Evolutionary conservation across 202 grass and related monocot species (phyloP).

Genomic region (Dendrocalamus latiflorus): DNA sequence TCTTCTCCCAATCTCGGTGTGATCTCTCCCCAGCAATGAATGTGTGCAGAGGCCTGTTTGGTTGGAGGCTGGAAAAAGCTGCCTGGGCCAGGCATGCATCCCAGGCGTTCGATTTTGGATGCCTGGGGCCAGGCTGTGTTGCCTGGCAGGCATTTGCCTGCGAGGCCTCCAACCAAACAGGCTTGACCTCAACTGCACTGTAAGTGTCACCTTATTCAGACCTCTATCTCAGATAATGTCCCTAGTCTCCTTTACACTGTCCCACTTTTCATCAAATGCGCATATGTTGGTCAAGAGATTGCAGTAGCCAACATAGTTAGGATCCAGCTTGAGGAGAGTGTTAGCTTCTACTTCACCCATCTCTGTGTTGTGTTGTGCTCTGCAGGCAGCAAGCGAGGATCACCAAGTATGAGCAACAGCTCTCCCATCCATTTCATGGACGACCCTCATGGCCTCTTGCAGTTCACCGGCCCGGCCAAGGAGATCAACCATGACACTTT

Average conservation of each 20-base stretch:
- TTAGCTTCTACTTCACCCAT: conserved; percentile 39
- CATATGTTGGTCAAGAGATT: conserved; percentile 58
- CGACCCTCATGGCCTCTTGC: conserved; percentile 41
- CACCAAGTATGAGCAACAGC: conserved; percentile 48
- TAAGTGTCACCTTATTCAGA: conserved; percentile 39
- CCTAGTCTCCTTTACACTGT: conserved; percentile 35
- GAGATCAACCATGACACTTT: conserved; percentile 61
- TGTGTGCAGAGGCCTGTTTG: too few species aligned
- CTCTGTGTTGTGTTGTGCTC: conserved; percentile 35
- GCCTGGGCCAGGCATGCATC: too few species aligned
- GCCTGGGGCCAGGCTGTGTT: too few species aligned
- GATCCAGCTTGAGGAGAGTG: conserved; percentile 28
- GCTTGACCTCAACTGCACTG: conserved; percentile 47
- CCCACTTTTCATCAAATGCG: conserved; percentile 59
- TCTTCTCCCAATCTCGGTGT: conserved; percentile 32
- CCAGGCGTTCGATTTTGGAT: too few species aligned
- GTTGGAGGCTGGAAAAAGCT: too few species aligned
- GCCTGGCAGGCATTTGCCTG: too few species aligned
- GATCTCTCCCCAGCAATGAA: conserved; percentile 42
- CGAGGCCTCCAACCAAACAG: too few species aligned
- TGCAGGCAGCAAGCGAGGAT: conserved; percentile 61
- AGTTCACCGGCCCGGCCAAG: conserved; percentile 49
- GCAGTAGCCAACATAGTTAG: conserved; percentile 57
- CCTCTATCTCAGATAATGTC: conserved; percentile 30
- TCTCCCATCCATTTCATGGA: conserved; percentile 22